Base-by-base conservation (phyloP, 73 alveolate genomes). In the Durusdinium trenchii region DNA sequence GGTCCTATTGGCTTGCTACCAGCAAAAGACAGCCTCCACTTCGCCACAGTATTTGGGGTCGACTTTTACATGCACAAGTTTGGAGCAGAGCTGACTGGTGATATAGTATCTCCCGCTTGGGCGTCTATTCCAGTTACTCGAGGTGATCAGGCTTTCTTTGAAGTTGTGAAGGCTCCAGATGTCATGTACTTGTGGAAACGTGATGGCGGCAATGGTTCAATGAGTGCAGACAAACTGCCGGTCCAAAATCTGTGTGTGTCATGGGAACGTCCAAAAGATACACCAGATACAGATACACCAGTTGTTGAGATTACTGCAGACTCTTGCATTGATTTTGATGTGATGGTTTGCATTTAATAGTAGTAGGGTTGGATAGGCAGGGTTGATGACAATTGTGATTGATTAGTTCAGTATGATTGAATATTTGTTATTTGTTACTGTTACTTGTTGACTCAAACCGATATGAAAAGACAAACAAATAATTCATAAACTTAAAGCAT, bases 41-140 rank as follows among this genome's bases (percentile, higher is more conserved):
- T 78, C 0, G 89, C 89, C 0, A 78, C 43, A 3, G 0, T 78
- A 3, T 45, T 78, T 28, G 89, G 89, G 0, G 64, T 45, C 20
- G 62, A 78, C 2, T 78, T 78, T 20, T 78, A 16, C 35, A 10
- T 32, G 23, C 38, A 18, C 42, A 78, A 78, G 40, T 1, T 45
- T 36, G 61, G 89, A 0, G 35, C 35, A 18, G 89, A 78, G 43
- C 9, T 78, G 16, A 30, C 42, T 1, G 32, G 50, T 2, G 64
- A 78, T 43, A n/a, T n/a, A n/a, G n/a, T n/a, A n/a, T 43, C 42
- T 78, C 89, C 89, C 23, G 89, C 89, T 46, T 78, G 89, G 89
- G 36, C 61, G 1, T 43, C 43, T 43, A 0, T 28, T 23, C 6
- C 89, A 45, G 89, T 78, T 26, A 78, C 43, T 23, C 57, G 89